phyloP scores from a whole-genome alignment of 1,284 basidiomycete species.

The Xerocomus nothofagi region DNA sequence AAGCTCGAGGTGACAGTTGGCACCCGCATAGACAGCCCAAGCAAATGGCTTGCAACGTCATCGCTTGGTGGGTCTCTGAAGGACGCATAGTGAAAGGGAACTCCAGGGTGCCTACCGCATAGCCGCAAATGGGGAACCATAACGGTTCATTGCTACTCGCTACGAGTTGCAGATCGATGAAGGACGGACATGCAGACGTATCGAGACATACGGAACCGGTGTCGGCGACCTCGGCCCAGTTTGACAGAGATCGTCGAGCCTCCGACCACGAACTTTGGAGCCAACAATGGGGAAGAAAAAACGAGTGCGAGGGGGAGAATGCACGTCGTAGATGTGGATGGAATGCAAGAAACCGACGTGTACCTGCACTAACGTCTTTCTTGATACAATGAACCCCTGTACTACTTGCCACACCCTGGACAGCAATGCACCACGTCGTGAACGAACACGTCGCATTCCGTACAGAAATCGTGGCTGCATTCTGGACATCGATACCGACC shows the following conservation, averaged over 20 bases:
- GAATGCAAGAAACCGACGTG: not conserved
- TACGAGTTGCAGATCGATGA: no score
- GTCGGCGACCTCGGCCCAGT: conserved; percentile 63
- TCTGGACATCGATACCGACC: conserved; percentile 78
- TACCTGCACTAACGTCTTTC: not conserved
- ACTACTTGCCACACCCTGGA: conserved; percentile 53
- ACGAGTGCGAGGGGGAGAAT: conserved; percentile 39
- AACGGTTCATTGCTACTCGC: no score
- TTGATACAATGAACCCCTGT: not conserved
- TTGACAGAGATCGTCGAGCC: conserved; percentile 59
- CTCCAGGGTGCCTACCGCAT: no score
- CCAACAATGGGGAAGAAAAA: conserved; percentile 44
- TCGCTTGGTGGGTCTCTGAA: no score
- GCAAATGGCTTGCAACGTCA: no score
- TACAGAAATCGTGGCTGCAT: conserved; percentile 58
- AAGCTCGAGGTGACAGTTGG: conserved; percentile 7
- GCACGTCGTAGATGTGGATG: conserved; percentile 7
- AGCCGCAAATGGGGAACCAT: no score
- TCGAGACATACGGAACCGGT: conserved; percentile 79
- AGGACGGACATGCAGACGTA: conserved; percentile 71
- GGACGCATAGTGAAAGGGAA: no score
- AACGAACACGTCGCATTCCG: conserved; percentile 75
- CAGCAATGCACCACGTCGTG: conserved; percentile 76
- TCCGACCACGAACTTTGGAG: conserved; percentile 42
- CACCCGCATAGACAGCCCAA: conserved; percentile 58